A percentile compares a stretch with the other conserved stretches of the same genome.
These are phyloP conservation scores for Debaryomyces coudertii DNA, from an alignment of 1,139 yeast genomes.

Conservation along the genomic window DNA sequence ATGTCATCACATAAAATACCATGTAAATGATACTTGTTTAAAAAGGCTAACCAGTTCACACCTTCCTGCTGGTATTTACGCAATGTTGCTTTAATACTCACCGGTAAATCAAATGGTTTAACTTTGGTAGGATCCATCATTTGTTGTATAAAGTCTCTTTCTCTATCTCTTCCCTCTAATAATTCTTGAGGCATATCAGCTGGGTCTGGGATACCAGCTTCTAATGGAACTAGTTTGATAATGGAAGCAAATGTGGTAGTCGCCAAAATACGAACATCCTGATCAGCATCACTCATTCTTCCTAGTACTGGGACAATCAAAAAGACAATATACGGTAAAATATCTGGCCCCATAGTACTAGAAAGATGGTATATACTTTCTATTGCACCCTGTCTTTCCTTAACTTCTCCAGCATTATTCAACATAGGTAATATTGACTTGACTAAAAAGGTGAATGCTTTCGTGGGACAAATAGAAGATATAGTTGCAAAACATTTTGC, in stretches of 20 bases:
- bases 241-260: conserved; percentile 97
- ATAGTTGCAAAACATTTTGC: conserved; percentile 88
- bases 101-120: conserved; percentile 85
- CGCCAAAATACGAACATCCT: conserved; percentile 85
- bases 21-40: conserved; percentile 92
- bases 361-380: conserved; percentile 89
- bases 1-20: conserved; percentile 98
- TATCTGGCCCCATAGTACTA: conserved; percentile 81
- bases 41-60: conserved; percentile 95
- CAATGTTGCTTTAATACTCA: conserved; percentile 87
- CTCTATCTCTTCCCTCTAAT: conserved; percentile 87
- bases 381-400: conserved; percentile 88
- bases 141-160: conserved; percentile 91
- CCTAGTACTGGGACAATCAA: conserved; percentile 95
- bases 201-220: conserved; percentile 97
- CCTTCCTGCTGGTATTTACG: conserved; percentile 98
- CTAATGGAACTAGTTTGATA: conserved; percentile 92
- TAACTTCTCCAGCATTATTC: conserved; percentile 74
- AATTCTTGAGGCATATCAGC: conserved; percentile 86
- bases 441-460: conserved; percentile 80
- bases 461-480: conserved; percentile 72
- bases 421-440: conserved; percentile 77
- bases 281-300: conserved; percentile 95
- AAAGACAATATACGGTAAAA: conserved; percentile 92
- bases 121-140: conserved; percentile 98